A percentile compares a stretch with the other conserved stretches of the same genome.
These are phyloP conservation scores for Bisporella sp. DNA, from an alignment of 2,329 filamentous ascomycete genomes.

Conservation along the genomic window DNA sequence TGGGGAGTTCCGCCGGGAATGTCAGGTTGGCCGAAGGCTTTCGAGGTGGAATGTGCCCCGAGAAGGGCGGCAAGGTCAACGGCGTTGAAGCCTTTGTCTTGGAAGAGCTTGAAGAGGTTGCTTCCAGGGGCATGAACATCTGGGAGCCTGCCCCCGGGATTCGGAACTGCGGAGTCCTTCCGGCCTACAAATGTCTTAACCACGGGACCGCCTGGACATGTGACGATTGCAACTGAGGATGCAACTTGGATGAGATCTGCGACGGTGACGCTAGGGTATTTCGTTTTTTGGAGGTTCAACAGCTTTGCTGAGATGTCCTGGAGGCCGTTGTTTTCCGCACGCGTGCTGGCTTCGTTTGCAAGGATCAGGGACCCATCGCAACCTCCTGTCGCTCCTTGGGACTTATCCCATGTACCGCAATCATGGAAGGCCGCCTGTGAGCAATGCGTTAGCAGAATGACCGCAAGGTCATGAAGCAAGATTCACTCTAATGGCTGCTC, in stretches of 20 bases:
- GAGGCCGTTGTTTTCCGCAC: constrained; percentile 13
- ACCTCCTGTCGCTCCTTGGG: constrained; percentile 10
- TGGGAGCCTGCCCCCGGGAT: constrained; percentile 7
- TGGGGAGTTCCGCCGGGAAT: no score
- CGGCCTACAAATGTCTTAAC: constrained; percentile 12
- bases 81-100: no score
- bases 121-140: constrained; percentile 1
- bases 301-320: constrained; percentile 11
- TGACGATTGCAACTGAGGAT: constrained; percentile 8
- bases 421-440: constrained; percentile 13
- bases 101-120: not conserved
- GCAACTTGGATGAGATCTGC: constrained; percentile 15
- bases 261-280: constrained; percentile 4
- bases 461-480: not conserved
- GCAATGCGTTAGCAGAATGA: no score
- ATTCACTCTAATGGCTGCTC: not conserved
- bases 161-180: constrained; percentile 6
- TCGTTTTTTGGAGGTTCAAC: constrained; percentile 3
- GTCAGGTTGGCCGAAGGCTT: no score
- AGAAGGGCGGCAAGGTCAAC: no score
- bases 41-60: no score
- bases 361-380: constrained; percentile 15
- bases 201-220: constrained; percentile 11
- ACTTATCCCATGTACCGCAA: constrained; percentile 11
- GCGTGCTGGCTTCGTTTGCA: constrained; percentile 1